phyloP scores from a whole-genome alignment of 257 asterid species.

The Ajuga chamaepitys region DNA sequence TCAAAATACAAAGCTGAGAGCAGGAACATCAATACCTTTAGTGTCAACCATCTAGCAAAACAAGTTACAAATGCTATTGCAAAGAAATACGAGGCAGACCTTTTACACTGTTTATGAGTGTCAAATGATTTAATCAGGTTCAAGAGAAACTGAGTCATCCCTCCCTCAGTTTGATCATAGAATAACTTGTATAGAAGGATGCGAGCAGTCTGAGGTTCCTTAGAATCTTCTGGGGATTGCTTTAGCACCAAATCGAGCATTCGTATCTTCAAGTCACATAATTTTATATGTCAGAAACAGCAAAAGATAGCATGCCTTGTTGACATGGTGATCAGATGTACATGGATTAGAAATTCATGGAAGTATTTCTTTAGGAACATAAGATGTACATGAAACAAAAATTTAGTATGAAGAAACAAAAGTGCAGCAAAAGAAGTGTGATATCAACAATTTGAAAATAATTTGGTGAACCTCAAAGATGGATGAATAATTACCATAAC shows the following conservation, averaged over 20 bases:
- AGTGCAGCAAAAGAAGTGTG: neutral
- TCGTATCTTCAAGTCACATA: constrained; percentile 56
- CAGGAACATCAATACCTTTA: constrained; percentile 9
- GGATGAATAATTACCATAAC: constrained; percentile 56
- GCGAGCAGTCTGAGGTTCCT: constrained; percentile 86
- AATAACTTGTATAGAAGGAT: constrained; percentile 91
- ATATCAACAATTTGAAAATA: constrained; percentile 3
- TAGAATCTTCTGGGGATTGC: constrained; percentile 72
- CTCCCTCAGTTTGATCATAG: constrained; percentile 98
- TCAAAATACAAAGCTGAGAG: neutral
- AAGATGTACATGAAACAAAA: neutral
- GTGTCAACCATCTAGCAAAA: neutral
- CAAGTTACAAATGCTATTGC: neutral
- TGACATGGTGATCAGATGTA: neutral
- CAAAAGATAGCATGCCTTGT: constrained; percentile 7
- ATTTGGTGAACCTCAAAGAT: constrained; percentile 1
- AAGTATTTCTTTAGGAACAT: constrained; percentile 1
- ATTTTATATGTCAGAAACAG: constrained; percentile 26
- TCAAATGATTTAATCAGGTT: constrained; percentile 85
- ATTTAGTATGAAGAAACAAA: neutral
- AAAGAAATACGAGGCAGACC: constrained; percentile 35
- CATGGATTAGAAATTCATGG: neutral
- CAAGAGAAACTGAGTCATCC: constrained; percentile 82
- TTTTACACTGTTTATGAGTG: constrained; percentile 76
- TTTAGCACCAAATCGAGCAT: constrained; percentile 88